Conservation (phyloP, 2,329 filamentous ascomycete species). For the Fusarium pilosicola region DNA sequence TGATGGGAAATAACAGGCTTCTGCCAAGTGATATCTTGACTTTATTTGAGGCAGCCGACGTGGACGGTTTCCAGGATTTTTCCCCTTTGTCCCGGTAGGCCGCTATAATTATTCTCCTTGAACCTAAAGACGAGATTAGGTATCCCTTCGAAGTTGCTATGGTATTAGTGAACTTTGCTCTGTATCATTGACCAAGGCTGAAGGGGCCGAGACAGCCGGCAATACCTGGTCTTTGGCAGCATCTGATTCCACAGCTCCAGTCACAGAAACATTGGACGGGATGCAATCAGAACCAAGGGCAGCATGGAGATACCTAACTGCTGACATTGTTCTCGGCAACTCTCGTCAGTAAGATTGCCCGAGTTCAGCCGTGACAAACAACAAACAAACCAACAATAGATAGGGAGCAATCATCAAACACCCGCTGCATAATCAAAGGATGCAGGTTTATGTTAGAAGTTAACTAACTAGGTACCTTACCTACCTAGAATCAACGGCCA, state of each 20-base stretch:
- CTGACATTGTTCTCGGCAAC: not conserved
- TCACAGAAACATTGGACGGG: not conserved
- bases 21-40: not conserved
- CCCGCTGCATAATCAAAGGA: conserved; percentile 19
- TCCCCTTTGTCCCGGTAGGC: not conserved
- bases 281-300: not conserved
- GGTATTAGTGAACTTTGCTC: not conserved
- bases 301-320: not conserved
- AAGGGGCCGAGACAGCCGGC: conserved; percentile 22
- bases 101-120: not conserved
- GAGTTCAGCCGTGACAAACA: not conserved
- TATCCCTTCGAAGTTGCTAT: not conserved
- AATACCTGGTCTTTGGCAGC: conserved; percentile 15
- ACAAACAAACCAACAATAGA: not conserved
- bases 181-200: conserved; percentile 8
- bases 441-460: conserved; percentile 13
- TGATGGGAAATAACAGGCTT: not conserved
- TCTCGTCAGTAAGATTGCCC: not conserved
- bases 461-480: too few species aligned
- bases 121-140: not conserved
- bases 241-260: not conserved
- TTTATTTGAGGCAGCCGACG: not conserved
- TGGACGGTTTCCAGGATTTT: not conserved
- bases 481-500: conserved; percentile 32
- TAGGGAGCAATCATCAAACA: not conserved